Conservation (phyloP, 2,329 filamentous ascomycete genomes). For the Phialocephala subalpina region DNA sequence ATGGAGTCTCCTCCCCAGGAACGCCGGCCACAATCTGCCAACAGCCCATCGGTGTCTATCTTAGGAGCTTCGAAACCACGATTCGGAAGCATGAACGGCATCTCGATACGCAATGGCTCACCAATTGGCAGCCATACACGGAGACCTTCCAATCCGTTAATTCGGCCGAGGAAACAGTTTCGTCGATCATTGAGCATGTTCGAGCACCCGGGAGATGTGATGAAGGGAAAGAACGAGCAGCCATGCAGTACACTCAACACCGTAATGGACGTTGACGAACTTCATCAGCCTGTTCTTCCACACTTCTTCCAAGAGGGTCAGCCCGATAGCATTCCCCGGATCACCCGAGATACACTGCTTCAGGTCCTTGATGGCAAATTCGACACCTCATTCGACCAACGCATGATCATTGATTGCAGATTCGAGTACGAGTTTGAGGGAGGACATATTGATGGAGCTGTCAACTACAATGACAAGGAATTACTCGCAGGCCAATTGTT, state of each 20-base stretch:
- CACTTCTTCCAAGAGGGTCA: slow-evolving; percentile 84
- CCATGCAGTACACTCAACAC: slow-evolving; percentile 69
- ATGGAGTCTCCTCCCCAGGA: slow-evolving; percentile 79
- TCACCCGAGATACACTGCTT: slow-evolving; percentile 81
- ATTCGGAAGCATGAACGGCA: slow-evolving; percentile 65
- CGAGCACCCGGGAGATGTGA: slow-evolving; percentile 86
- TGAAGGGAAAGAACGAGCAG: slow-evolving; percentile 75
- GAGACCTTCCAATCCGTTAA: slow-evolving; percentile 74
- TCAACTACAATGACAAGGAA: slow-evolving; percentile 98
- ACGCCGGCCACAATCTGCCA: slow-evolving; percentile 65
- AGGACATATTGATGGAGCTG: slow-evolving; percentile 89
- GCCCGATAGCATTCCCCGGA: slow-evolving; percentile 87
- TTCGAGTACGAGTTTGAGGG: slow-evolving; percentile 99
- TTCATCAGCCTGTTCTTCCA: slow-evolving; percentile 77
- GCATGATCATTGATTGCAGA: slow-evolving; percentile 92
- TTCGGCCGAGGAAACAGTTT: slow-evolving; percentile 85
- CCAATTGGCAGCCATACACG: slow-evolving; percentile 76
- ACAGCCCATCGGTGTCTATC: slow-evolving; percentile 62
- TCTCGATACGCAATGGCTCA: slow-evolving; percentile 74
- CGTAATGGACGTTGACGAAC: slow-evolving; percentile 85
- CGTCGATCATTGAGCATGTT: slow-evolving; percentile 98
- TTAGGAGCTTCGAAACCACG: slow-evolving; percentile 70
- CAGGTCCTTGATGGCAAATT: slow-evolving; percentile 89
- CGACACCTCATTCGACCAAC: slow-evolving; percentile 77
- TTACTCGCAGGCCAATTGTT: slow-evolving; percentile 83